Evolutionary conservation across 2,329 filamentous ascomycete genomes (phyloP), one percentile per base, ranked within the genome.

Genomic region (Thielaviopsis populi): DNA sequence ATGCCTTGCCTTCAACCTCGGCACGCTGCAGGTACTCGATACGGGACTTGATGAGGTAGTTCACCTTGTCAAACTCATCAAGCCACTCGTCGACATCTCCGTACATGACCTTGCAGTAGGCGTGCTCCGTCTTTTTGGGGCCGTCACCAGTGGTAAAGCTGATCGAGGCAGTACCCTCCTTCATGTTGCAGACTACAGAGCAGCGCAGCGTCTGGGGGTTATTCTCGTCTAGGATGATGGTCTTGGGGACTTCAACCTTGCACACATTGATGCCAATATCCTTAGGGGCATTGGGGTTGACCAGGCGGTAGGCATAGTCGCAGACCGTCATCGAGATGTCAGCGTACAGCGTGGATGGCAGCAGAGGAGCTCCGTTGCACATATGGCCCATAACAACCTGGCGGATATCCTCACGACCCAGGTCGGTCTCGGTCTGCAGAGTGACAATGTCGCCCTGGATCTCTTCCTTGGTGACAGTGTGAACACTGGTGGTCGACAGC

Each of bases 171-270:
- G 76, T 73, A 62, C 80, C 80, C 50, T 76, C 73, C 63, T 79
- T 77, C 22, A 82, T 76, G 68, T 88, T 79, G 53, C 80, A 80
- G n/a, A 77, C 82, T 63, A 80, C 81, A 60, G 80, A 79, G 68
- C 86, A 76, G 69, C 82, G 79, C 37, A 88, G 73, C 62, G 86
- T 78, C 70, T 88, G 85, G 42, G 74, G 75, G 64, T 74, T 72
- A 33, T 72, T 73, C 50, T 75, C 71, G 63, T 79, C 72, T 53
- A 80, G 77, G 66, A 91, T 86, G 66, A 91, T 76, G 41, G 86
- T 83, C 77, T 89, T 88, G 61, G 79, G 79, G 1, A 88, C 85
- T 70, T 86, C 82, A 77, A 90, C 83, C 59, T 83, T 76, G 67
- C 78, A 78, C 22, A 89, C 82, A 68, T 89, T 87, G 68, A 83